Evolutionary conservation across 768 basidiomycete species (phyloP), one percentile per base, ranked within the genome.

Genomic region (Amanita inopinata): DNA sequence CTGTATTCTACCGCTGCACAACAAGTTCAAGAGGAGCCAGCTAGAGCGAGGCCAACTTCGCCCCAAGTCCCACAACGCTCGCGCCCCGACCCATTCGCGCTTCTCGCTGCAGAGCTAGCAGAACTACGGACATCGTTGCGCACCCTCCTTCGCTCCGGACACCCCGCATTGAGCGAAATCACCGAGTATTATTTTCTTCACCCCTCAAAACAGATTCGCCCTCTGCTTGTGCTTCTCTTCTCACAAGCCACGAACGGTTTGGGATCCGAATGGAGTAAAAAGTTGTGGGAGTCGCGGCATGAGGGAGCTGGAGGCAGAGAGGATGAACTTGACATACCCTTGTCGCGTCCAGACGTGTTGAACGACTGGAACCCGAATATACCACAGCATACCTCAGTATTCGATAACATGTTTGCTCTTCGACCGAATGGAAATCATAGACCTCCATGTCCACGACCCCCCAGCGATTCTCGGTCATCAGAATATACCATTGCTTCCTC

Each of bases 151-250:
- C 83, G 83, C 12, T 86, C 86, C 8, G 83, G 84, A 3, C 83
- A 94, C 58, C 83, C 90, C 11, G 74, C 79, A 0, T 74, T 96
- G 40, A 79, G 80, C 46, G 78, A 87, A 51, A 80, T 93, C 40
- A 84, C 92, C 1, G 78, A 88, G 48, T 94, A 97, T 61, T 96
- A 97, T 66, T 96, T 96, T 60, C 70, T 76, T 27, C 85, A 86
- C 49, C 82, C 81, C 2, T 89, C 90, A 4, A 96, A 97, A 58
- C 89, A 94, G 52, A 71, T 97, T 14, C 74, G 93, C 3, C 92
- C 92, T 0, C 67, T 92, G 43, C 73, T 97, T 43, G 80, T 96
- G 12, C 73, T 97, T 10, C 72, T 97, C 23, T 80, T 94, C 53
- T 69, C 85, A 6, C 80, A 83, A 48, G 92, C 93, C 1, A 94